Base-by-base conservation (phyloP, 495 filamentous ascomycete species). In the Neurospora discreta region DNA sequence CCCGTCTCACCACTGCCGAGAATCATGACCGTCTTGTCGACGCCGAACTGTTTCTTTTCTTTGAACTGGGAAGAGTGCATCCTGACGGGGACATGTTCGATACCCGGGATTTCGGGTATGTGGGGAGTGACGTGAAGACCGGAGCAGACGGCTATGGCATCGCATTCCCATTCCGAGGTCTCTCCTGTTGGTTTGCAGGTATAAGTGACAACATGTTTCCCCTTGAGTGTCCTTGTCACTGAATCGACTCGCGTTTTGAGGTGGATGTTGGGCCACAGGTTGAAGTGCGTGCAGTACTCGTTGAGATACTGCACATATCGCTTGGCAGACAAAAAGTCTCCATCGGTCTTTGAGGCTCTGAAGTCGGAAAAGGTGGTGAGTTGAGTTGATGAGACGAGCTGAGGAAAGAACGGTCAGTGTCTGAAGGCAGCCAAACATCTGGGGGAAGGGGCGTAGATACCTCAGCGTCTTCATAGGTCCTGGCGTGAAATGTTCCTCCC, bases 1-100 rank as follows among this genome's bases (percentile, higher is more conserved):
- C 76, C 82, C 1, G 84, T 85, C 74, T 85, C 84, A 3, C 83
- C 84, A 40, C 75, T 79, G 1, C 82, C 83, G 20, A 85, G 75
- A 20, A 85, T 79, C 73, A 85, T 52, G 20, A 85, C 77, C 6
- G 82, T 77, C 72, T 78, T 81, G 41, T 73, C 76, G 30, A 72
- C 74, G 11, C 75, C 81, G 36, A 85, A 82, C 46, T 84, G 78
- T 11, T 74, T 73, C 39, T 80, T 76, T 7, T 52, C 69, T 73
- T 85, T 85, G 75, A 84, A 84, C 44, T 84, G 70, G 1, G 80
- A 81, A 1, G 83, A 85, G 72, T 85, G 82, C 39, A 82, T 73
- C 1, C 79, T 78, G 11, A 74, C 71, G 3, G 81, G 77, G 1
- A 85, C 73, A 13, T 81, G 75, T 69, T 83, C 79, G 20, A 84